Conservation (phyloP, 495 filamentous ascomycete genomes). For the Aspergillus baeticus region DNA sequence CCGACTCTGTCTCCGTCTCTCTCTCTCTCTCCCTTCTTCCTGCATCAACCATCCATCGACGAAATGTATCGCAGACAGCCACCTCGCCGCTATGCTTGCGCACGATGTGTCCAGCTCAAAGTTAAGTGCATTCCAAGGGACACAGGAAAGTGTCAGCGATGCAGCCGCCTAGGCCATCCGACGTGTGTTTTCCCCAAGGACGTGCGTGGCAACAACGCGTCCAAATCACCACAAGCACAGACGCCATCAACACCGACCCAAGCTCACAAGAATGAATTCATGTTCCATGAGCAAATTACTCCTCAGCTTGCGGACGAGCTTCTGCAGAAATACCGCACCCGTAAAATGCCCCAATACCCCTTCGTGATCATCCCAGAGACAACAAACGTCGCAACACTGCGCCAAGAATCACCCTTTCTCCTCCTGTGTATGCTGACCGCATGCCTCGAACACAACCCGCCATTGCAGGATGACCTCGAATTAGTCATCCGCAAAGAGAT, state of each 20-base stretch:
- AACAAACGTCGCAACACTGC: neutral
- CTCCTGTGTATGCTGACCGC: constrained; percentile 6
- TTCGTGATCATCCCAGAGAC: neutral
- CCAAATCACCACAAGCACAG: neutral
- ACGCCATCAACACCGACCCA: neutral
- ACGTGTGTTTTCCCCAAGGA: neutral
- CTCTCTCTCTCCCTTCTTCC: neutral
- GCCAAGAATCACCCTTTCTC: constrained; percentile 3
- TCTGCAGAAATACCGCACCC: neutral
- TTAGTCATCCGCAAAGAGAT: neutral
- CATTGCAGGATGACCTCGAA: neutral
- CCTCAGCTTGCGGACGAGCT: neutral
- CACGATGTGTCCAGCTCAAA: constrained; percentile 4
- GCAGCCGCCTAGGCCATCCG: neutral
- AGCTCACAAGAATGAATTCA: neutral
- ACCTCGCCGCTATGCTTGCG: constrained; percentile 1
- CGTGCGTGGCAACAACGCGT: neutral
- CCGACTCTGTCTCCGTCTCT: neutral
- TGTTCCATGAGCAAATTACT: neutral
- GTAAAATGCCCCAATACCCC: neutral
- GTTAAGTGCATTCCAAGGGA: constrained; percentile 3
- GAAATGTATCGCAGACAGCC: neutral
- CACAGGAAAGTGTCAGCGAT: constrained; percentile 1
- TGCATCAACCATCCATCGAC: neutral
- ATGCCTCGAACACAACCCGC: neutral